A percentile compares a stretch with the other conserved stretches of the same genome.
Conservation (phyloP, 2,329 filamentous ascomycete genomes). For the Alternaria atra region DNA sequence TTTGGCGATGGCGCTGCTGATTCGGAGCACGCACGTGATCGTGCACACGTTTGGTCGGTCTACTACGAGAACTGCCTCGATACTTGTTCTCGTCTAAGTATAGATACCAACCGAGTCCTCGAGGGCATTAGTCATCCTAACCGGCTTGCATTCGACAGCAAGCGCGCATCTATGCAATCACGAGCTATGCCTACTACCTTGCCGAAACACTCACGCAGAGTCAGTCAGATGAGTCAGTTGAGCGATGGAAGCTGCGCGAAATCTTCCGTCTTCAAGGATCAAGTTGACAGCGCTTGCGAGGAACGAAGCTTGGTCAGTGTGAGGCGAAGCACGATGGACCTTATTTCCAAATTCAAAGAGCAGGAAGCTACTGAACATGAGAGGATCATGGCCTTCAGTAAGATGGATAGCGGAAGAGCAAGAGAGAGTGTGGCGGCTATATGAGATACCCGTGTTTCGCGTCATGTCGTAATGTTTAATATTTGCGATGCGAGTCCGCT, state of each 20-base stretch:
- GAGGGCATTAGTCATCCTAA: slow-evolving; percentile 26
- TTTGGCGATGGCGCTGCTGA: slow-evolving; percentile 24
- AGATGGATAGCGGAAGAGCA: slow-evolving; percentile 19
- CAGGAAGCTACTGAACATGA: slow-evolving; percentile 49
- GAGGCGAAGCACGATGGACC: slow-evolving; percentile 53
- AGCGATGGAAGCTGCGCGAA: slow-evolving; percentile 31
- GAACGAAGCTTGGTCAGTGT: slow-evolving; percentile 46
- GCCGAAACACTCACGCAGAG: slow-evolving; percentile 29
- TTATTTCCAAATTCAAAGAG: slow-evolving; percentile 49
- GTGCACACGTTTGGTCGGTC: slow-evolving; percentile 45
- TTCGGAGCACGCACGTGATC: slow-evolving; percentile 22
- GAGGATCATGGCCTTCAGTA: slow-evolving; percentile 35
- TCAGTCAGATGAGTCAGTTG: slow-evolving; percentile 31
- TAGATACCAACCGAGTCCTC: slow-evolving; percentile 20
- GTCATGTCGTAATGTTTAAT: background rate
- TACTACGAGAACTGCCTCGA: slow-evolving; percentile 49
- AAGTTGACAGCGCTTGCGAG: slow-evolving; percentile 27
- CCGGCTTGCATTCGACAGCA: slow-evolving; percentile 33
- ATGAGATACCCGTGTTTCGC: background rate
- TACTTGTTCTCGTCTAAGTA: slow-evolving; percentile 36
- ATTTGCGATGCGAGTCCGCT: background rate
- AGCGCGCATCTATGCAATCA: slow-evolving; percentile 22
- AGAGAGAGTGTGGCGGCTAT: background rate
- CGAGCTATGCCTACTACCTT: slow-evolving; percentile 23
- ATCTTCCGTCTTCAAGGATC: slow-evolving; percentile 22